Evolutionary conservation across 73 alveolate species (phyloP), one percentile per base, ranked within the genome.

Genomic region (Blepharisma stoltei): DNA sequence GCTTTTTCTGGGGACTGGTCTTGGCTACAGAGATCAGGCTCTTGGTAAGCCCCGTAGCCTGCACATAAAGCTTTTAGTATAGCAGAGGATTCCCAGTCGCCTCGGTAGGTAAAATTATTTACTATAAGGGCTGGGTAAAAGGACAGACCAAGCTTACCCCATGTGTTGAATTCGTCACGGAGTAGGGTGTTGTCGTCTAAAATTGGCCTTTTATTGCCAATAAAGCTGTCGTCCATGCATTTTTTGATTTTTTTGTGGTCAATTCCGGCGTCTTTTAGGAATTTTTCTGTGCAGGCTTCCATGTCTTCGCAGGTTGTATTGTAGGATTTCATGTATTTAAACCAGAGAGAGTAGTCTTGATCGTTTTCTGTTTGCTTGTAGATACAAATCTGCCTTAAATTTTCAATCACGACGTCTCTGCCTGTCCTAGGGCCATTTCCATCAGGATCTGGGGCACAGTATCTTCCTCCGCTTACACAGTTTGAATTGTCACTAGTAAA

Each of bases 361-460:
- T 43, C 75, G 23, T 78, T 70, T 67, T 70, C 65, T 7, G 78
- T 21, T 55, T 70, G 20, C n/a, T 88, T 60, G 49, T 71, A 85
- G 21, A 90, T 50, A 76, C 97, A 90, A 69, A 84, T 69, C 88
- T 90, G 89, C 78, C 94, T 88, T 53, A 90, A 81, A 84, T 90
- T 94, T 81, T 90, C 95, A 70, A 82, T 54, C 6, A 90, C 78
- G n/a, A 90, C 82, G 9, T 81, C 78, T 78, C 88, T 85, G 0
- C 95, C 97, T 11, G 70, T 54, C 8, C 53, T 18, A 14, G 86
- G 86, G 6, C 89, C 89, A 6, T 46, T 6, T 2, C 25, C 77
- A 81, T 81, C 89, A 52, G 89, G 89, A 77, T 81, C 89, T 20
- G 60, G 83, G 6, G 60, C 88, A 55, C 89, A 81, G 54, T 81